Percentiles rank a stretch among this genome's conserved stretches.
These are phyloP conservation scores for Monsonia emarginata DNA, from an alignment of 441 rosid genomes.

Conservation along the genomic window DNA sequence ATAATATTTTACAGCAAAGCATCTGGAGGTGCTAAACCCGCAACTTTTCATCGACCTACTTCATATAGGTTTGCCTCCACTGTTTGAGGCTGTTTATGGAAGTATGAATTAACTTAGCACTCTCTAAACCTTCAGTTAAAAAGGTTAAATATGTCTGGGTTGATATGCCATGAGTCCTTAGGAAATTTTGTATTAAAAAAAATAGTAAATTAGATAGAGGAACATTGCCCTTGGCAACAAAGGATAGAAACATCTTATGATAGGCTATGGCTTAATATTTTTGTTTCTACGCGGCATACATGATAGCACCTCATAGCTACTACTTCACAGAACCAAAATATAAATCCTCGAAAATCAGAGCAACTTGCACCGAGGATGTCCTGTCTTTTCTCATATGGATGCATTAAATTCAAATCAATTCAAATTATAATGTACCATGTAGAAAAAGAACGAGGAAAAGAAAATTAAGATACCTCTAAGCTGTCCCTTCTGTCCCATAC, in stretches of 20 bases:
- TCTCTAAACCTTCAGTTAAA: slow-evolving; percentile 73
- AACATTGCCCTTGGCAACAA: neutral
- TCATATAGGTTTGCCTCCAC: slow-evolving; percentile 56
- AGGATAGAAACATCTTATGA: neutral
- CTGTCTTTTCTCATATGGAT: neutral
- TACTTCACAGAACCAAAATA: too few relatives aligned
- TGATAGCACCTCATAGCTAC: too few relatives aligned
- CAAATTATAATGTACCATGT: too few relatives aligned
- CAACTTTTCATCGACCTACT: slow-evolving; percentile 89
- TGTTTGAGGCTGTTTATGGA: slow-evolving; percentile 62
- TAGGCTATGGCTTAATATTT: neutral
- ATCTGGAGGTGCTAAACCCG: slow-evolving; percentile 42
- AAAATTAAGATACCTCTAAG: slow-evolving; percentile 28
- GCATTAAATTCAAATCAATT: too few relatives aligned
- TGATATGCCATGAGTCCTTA: slow-evolving; percentile 42
- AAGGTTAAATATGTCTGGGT: slow-evolving; percentile 36
- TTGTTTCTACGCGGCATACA: too few relatives aligned
- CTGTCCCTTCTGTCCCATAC: slow-evolving; percentile 24
- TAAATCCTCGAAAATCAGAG: neutral
- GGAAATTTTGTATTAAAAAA: slow-evolving; percentile 33
- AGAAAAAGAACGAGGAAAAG: neutral
- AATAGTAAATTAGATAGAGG: slow-evolving; percentile 13
- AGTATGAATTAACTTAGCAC: slow-evolving; percentile 58
- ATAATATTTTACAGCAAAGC: neutral
- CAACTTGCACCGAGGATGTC: neutral